Evolutionary conservation across 768 basidiomycete species (phyloP).

Genomic region (Daedaleopsis nitida): DNA sequence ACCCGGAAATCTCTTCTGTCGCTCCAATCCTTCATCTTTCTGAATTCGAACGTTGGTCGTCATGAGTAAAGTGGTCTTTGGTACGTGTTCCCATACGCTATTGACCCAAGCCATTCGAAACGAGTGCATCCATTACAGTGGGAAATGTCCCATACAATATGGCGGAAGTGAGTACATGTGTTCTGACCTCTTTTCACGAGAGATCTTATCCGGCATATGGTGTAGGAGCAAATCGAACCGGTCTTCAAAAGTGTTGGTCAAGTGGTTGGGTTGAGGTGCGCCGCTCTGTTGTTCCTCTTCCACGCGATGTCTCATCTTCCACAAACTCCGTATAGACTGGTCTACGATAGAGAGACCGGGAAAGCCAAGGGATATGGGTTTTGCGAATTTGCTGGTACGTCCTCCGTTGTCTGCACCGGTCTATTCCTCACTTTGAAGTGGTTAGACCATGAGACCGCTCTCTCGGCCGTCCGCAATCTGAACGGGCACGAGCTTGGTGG

Average conservation of each 20-base stretch:
- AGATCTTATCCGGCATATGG: background rate
- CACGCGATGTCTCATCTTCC: background rate
- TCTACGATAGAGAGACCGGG: constrained; percentile 91
- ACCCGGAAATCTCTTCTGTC: too few species aligned
- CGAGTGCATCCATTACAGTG: constrained; percentile 43
- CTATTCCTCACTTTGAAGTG: background rate
- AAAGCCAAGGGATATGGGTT: constrained; percentile 94
- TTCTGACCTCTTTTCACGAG: background rate
- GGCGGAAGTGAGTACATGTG: constrained; percentile 56
- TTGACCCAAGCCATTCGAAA: constrained; percentile 1
- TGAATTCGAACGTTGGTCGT: too few species aligned
- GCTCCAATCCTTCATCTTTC: too few species aligned
- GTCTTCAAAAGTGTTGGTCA: constrained; percentile 89
- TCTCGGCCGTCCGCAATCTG: constrained; percentile 93
- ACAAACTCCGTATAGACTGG: constrained; percentile 53
- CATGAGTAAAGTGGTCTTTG: constrained; percentile 35
- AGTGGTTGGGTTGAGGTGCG: constrained; percentile 83
- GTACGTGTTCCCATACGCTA: constrained; percentile 40
- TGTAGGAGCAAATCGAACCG: constrained; percentile 78
- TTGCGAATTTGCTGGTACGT: constrained; percentile 86
- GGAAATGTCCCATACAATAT: constrained; percentile 92
- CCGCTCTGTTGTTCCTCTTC: background rate
- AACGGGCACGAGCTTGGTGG: constrained; percentile 93
- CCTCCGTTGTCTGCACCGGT: constrained; percentile 28
- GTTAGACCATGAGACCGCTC: constrained; percentile 91